Conservation (phyloP, 805 yeast genomes). For the Starmerella stigmatis region DNA sequence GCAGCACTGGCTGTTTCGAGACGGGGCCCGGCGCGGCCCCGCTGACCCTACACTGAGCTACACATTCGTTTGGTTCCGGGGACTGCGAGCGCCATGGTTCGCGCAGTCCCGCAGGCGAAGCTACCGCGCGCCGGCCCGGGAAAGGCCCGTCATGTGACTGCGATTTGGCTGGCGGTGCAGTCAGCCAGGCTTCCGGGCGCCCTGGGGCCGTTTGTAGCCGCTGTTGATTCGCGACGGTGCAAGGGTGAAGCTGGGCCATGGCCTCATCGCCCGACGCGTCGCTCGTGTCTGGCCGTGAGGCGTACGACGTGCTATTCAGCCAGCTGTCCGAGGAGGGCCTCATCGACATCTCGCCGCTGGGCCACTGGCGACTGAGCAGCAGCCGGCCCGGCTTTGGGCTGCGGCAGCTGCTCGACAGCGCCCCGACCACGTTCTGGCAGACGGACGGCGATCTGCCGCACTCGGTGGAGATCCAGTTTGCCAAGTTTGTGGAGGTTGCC, state of each 20-base stretch:
- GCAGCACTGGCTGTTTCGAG: no score
- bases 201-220: no score
- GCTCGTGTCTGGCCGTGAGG: background rate
- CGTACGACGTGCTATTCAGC: background rate
- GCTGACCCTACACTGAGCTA: no score
- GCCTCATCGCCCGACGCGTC: slow-evolving; percentile 1
- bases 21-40: no score
- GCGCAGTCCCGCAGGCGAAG: no score
- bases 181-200: no score
- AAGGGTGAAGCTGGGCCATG: background rate
- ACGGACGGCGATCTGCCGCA: slow-evolving; percentile 92
- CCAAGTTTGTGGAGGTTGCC: slow-evolving; percentile 61
- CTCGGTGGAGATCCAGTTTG: slow-evolving; percentile 62
- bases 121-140: no score
- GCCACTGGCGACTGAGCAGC: slow-evolving; percentile 44
- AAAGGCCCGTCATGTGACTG: no score
- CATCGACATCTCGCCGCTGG: slow-evolving; percentile 63
- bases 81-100: no score
- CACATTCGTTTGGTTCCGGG: no score
- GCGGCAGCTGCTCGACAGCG: slow-evolving; percentile 54
- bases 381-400: slow-evolving; percentile 63
- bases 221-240: no score
- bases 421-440: slow-evolving; percentile 79
- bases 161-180: no score
- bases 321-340: background rate